These are phyloP conservation scores for Candida buenavistaensis DNA, from an alignment of 1,139 yeast species.

Conservation along the genomic window DNA sequence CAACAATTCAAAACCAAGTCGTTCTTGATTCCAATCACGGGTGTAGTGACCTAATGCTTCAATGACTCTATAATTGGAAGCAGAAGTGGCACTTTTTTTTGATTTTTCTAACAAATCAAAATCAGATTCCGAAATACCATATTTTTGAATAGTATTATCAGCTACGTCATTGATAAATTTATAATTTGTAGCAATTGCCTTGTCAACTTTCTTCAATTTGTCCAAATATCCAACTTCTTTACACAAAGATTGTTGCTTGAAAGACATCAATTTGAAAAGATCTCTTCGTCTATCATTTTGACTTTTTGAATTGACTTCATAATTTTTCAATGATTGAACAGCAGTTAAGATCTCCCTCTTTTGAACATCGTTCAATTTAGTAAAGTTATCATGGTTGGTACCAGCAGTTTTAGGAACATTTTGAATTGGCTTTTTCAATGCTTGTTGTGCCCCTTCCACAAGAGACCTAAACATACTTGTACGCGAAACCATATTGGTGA, in stretches of 20 bases:
- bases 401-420: constrained; percentile 8
- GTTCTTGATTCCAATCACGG: constrained; percentile 67
- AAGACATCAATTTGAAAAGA: constrained; percentile 49
- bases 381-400: constrained; percentile 16
- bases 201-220: constrained; percentile 50
- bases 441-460: constrained; percentile 5
- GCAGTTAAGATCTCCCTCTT: constrained; percentile 48
- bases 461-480: constrained; percentile 19
- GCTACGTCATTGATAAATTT: constrained; percentile 46
- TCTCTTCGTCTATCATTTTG: constrained; percentile 48
- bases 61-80: constrained; percentile 55
- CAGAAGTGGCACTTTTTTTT: constrained; percentile 24
- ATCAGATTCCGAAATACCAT: constrained; percentile 40
- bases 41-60: constrained; percentile 74
- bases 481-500: constrained; percentile 34
- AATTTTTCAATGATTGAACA: constrained; percentile 49
- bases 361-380: constrained; percentile 18
- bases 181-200: constrained; percentile 45
- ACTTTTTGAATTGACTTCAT: constrained; percentile 37
- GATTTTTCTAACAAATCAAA: constrained; percentile 29
- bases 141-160: constrained; percentile 33
- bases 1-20: constrained; percentile 37
- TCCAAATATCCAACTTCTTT: constrained; percentile 55
- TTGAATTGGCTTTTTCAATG: constrained; percentile 1
- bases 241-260: constrained; percentile 56